Evolutionary conservation across 352 stramenopile species (phyloP).

Genomic region (Thalassiosira livingstoniorum): DNA sequence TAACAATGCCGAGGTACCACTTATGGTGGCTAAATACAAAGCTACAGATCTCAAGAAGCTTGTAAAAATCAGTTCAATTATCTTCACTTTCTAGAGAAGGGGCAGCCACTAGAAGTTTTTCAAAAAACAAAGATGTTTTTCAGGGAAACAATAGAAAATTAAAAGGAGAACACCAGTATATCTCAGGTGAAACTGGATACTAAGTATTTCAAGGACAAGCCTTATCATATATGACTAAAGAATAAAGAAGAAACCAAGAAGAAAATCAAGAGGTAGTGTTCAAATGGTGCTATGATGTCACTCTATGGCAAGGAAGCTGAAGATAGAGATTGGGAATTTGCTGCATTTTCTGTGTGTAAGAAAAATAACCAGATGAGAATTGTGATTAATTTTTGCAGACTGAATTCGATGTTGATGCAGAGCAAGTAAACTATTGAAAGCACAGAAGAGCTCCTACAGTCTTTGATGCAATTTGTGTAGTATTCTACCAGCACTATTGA

Average conservation of each 20-base stretch:
- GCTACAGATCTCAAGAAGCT: too few species aligned
- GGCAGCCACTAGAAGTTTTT: too few species aligned
- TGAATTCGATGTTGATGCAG: too few species aligned
- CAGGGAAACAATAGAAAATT: background rate
- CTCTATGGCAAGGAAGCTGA: background rate
- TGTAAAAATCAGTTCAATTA: too few species aligned
- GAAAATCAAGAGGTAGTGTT: background rate
- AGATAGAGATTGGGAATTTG: slow-evolving; percentile 11
- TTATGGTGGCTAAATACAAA: too few species aligned
- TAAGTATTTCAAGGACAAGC: background rate
- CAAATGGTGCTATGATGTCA: background rate
- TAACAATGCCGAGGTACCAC: too few species aligned
- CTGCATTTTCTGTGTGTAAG: slow-evolving; percentile 12
- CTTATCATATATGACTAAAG: background rate
- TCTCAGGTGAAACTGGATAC: background rate
- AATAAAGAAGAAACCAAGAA: background rate
- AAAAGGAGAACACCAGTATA: background rate
- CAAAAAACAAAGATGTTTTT: too few species aligned
- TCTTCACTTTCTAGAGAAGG: too few species aligned
- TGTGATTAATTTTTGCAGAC: slow-evolving; percentile 23
- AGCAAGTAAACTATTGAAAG: too few species aligned
- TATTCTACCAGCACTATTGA: too few species aligned
- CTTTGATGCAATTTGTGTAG: too few species aligned
- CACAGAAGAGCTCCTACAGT: too few species aligned
- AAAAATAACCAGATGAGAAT: background rate